Conservation (phyloP, 106 monocot species). For the Allium cepa region DNA sequence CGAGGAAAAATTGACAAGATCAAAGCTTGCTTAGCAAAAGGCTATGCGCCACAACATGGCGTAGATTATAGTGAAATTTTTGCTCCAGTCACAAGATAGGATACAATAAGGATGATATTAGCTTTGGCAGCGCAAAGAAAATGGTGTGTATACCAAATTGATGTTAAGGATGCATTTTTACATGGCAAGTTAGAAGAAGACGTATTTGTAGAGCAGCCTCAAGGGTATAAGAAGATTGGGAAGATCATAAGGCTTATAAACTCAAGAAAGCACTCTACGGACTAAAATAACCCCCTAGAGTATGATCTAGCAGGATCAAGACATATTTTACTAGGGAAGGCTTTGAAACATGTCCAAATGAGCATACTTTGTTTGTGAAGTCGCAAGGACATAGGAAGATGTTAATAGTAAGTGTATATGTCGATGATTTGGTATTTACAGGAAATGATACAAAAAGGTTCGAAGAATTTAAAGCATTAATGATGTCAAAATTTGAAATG, state of each 20-base stretch:
- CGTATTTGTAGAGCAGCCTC: background rate
- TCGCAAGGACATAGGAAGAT: background rate
- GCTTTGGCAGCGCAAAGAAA: constrained; percentile 4
- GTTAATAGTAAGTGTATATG: background rate
- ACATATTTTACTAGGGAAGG: background rate
- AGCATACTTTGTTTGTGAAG: background rate
- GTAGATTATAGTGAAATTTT: background rate
- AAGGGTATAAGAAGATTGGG: background rate
- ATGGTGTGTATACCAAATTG: background rate
- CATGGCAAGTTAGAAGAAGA: background rate
- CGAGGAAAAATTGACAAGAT: background rate
- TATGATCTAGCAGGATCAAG: background rate
- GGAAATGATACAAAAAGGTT: background rate
- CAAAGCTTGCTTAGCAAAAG: constrained; percentile 1
- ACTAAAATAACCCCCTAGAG: background rate
- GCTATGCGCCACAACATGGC: background rate
- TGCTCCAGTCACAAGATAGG: background rate
- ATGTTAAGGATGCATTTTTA: background rate
- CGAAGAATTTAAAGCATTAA: background rate
- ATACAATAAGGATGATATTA: background rate
- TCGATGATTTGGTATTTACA: background rate
- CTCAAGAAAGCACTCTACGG: background rate
- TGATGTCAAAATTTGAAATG: background rate
- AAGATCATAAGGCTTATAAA: background rate
- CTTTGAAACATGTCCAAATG: background rate